These are phyloP conservation scores for Nicotiana obtusifolia DNA, from an alignment of 257 asterid species.

Conservation along the genomic window DNA sequence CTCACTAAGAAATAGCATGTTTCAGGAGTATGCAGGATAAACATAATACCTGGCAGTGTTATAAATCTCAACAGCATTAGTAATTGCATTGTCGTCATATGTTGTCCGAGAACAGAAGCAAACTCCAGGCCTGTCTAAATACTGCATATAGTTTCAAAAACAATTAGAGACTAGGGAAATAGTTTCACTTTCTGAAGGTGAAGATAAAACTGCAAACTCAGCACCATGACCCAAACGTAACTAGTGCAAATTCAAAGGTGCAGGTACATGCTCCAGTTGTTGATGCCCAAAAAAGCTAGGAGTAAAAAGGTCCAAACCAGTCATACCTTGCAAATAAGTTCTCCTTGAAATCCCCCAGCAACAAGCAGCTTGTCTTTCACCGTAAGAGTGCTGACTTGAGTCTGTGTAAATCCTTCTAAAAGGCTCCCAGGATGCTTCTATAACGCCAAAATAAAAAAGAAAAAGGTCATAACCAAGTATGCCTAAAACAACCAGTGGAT, in stretches of 20 bases:
- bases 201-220: not conserved
- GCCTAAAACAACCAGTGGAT: not conserved
- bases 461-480: not conserved
- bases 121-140: conserved; percentile 82
- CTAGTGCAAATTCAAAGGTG: not conserved
- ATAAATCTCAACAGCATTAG: conserved; percentile 87
- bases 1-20: conserved; percentile 5
- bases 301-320: not conserved
- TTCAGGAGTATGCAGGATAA: not conserved
- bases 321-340: conserved; percentile 80
- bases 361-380: conserved; percentile 82
- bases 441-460: not conserved
- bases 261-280: not conserved
- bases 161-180: not conserved
- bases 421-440: conserved; percentile 97
- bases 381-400: conserved; percentile 91
- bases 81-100: conserved; percentile 92
- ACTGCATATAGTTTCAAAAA: conserved; percentile 41
- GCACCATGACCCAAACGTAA: not conserved
- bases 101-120: conserved; percentile 86
- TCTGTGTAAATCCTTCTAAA: conserved; percentile 88
- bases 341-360: conserved; percentile 99
- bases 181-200: not conserved
- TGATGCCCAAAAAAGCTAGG: not conserved
- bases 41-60: conserved; percentile 55